These are phyloP conservation scores for Citrus australasica DNA, from an alignment of 345 rosid genomes.

Conservation along the genomic window DNA sequence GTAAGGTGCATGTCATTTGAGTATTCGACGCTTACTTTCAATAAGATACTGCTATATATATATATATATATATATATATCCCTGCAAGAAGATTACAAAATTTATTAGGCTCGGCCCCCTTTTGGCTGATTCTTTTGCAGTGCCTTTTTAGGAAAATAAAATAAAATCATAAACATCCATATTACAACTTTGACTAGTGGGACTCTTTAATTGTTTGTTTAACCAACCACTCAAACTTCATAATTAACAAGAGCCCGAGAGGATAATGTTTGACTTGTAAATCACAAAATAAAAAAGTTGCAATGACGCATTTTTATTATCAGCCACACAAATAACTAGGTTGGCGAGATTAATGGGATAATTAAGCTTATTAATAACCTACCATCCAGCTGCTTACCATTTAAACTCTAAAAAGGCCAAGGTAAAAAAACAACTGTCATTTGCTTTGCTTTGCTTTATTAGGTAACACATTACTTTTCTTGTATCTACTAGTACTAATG, in stretches of 20 bases:
- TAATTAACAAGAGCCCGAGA: slow-evolving; percentile 24
- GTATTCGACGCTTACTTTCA: background rate
- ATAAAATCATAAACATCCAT: slow-evolving; percentile 6
- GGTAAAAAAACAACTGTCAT: slow-evolving; percentile 20
- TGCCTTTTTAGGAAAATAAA: background rate
- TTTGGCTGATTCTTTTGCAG: background rate
- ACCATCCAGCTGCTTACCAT: slow-evolving; percentile 44
- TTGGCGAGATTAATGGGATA: slow-evolving; percentile 12
- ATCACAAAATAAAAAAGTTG: background rate
- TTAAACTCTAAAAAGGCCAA: slow-evolving; percentile 14
- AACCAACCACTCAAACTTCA: slow-evolving; percentile 22
- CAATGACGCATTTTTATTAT: slow-evolving; percentile 19
- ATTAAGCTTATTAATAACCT: background rate
- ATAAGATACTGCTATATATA: background rate
- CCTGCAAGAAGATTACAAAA: too few species aligned
- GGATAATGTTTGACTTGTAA: slow-evolving; percentile 19
- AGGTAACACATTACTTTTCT: slow-evolving; percentile 33
- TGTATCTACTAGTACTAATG: slow-evolving; percentile 20
- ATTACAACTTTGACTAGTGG: slow-evolving; percentile 13
- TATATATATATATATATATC: background rate
- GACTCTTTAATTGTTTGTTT: slow-evolving; percentile 5
- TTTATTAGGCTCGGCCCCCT: background rate
- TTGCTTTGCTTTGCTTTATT: slow-evolving; percentile 26
- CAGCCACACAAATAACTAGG: slow-evolving; percentile 11
- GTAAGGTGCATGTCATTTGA: background rate